Base-by-base conservation (phyloP, 345 rosid genomes). In the Murraya paniculata region DNA sequence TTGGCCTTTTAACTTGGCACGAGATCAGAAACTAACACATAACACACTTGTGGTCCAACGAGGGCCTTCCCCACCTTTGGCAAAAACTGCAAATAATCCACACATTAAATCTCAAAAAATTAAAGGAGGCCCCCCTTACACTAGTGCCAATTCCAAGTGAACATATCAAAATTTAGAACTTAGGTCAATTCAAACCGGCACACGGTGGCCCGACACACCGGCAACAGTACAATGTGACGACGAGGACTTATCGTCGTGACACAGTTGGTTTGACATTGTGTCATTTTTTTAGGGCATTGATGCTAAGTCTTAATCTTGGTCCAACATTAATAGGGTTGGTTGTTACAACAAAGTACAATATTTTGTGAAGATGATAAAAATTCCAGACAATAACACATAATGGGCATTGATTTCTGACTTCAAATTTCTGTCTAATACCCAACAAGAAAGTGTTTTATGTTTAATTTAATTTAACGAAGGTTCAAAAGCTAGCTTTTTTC, bases 301-400 rank as follows among this genome's bases (percentile, higher is more conserved):
- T 9, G 19, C 57, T 39, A 13, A 59, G 64, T 41, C 6, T 45
- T 21, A n/a, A 41, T 39, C 18, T 22, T 22, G 41, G 35, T 38
- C 41, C 21, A 56, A 61, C 36, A 74, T 33, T 62, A 39, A 9
- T 39, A 2, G 30, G 31, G 27, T 22, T 10, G 19, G 36, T 60
- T 73, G 58, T 61, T 27, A 7, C 2, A 2, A 58, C 13, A 3
- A 64, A 74, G 79, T 77, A 77, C 73, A 71, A 5, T 4, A 64
- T 2, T 38, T 58, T 22, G 50, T 35, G 48, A 68, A 50, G 73
- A 68, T 53, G 68, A 60, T 25, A 18, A 16, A 75, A 76, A 76
- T 85, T 83, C 82, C 80, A 79, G 81, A 81, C 84, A 81, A 73
- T 30, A 78, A 70, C 81, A 72, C 58, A 38, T 36, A 72, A 53